Conservation (phyloP, 306 rosid species). For the Malus sylvestris region DNA sequence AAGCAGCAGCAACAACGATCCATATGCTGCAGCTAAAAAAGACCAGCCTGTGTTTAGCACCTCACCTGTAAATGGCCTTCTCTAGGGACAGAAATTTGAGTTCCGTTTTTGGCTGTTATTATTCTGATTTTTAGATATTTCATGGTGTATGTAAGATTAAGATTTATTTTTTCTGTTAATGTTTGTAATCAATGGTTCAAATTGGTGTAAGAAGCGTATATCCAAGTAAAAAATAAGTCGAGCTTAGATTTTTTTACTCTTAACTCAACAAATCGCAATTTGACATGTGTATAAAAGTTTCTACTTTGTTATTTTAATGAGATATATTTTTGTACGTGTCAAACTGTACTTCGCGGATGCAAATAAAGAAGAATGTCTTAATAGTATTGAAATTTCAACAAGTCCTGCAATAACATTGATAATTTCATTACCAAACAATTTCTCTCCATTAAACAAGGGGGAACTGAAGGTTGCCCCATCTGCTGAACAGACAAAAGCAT, state of each 20-base stretch:
- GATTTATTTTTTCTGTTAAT: slow-evolving; percentile 17
- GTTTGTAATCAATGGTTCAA: slow-evolving; percentile 35
- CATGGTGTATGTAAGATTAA: slow-evolving; percentile 30
- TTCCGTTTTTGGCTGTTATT: slow-evolving; percentile 6
- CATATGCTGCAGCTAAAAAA: slow-evolving; percentile 32
- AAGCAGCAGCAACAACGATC: slow-evolving; percentile 47
- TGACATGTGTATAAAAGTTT: too few relatives aligned
- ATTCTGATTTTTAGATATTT: slow-evolving; percentile 20
- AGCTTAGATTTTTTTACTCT: background rate
- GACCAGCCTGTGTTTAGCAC: slow-evolving; percentile 51
- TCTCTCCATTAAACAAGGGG: slow-evolving; percentile 7
- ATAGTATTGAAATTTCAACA: background rate
- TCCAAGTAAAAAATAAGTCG: background rate
- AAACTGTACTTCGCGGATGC: background rate
- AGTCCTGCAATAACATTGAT: background rate
- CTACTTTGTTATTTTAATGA: background rate
- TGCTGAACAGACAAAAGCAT: slow-evolving; percentile 33
- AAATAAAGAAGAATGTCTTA: too few relatives aligned
- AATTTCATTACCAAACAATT: background rate
- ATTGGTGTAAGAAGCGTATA: slow-evolving; percentile 5
- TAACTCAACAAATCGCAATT: too few relatives aligned
- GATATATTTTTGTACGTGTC: too few relatives aligned
- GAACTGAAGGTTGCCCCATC: slow-evolving; percentile 6
- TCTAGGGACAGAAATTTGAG: slow-evolving; percentile 26
- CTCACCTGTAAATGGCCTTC: slow-evolving; percentile 63